phyloP scores from a whole-genome alignment of 169 alveolate species.

The Besnoitia besnoiti region DNA sequence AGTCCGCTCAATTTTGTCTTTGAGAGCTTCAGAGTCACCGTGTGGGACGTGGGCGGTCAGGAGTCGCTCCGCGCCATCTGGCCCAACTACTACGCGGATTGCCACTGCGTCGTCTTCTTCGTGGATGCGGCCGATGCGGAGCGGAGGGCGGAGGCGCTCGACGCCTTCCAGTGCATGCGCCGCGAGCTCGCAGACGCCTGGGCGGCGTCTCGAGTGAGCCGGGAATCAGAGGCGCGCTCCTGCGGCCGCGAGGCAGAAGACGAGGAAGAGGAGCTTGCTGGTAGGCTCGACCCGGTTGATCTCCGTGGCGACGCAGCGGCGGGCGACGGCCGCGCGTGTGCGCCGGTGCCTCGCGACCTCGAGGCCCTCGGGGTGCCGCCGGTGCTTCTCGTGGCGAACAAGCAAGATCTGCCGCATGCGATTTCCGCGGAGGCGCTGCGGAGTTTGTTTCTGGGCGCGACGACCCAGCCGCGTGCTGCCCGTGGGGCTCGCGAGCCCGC shows the following conservation, averaged over 20 bases:
- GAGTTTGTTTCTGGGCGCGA: too few species aligned
- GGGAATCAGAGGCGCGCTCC: not conserved
- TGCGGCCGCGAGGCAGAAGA: too few species aligned
- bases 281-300: too few species aligned
- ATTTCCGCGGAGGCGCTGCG: not conserved
- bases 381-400: not conserved
- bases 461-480: too few species aligned
- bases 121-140: not conserved
- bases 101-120: slow-evolving; percentile 1
- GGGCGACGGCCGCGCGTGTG: too few species aligned
- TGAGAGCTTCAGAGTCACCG: not conserved
- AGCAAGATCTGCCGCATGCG: not conserved
- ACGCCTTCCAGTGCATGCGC: not conserved
- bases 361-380: not conserved
- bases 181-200: not conserved
- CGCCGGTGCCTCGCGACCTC: not conserved
- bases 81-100: not conserved
- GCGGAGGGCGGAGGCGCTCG: not conserved
- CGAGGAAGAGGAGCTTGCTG: too few species aligned
- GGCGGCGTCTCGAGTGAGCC: not conserved
- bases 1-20: not conserved
- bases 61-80: not conserved
- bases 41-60: slow-evolving; percentile 9
- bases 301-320: too few species aligned
- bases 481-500: too few species aligned